Evolutionary conservation across 2,329 filamentous ascomycete species (phyloP).

Genomic region (Ophiocordyceps camponoti-saundersi): DNA sequence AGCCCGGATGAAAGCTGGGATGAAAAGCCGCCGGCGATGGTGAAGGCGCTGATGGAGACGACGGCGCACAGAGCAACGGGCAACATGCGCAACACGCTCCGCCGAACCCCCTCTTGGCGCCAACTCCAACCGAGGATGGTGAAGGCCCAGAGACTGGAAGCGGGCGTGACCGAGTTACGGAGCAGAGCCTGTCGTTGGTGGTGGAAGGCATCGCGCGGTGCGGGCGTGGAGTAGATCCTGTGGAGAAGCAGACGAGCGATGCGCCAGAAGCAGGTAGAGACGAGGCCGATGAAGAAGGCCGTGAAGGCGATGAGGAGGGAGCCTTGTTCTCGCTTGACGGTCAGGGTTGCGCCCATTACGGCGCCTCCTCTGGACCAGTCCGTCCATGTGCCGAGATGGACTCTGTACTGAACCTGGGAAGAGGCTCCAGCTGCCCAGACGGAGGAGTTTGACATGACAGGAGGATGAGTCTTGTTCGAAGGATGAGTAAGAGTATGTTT

Average conservation of each 20-base stretch:
- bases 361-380: neutral
- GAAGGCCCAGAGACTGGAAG: neutral
- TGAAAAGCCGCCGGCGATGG: neutral
- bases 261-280: neutral
- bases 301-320: neutral
- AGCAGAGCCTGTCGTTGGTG: neutral
- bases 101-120: neutral
- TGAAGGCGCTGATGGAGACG: neutral
- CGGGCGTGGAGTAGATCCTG: neutral
- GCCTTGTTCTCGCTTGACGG: neutral
- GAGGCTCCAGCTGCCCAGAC: neutral
- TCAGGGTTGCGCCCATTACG: neutral
- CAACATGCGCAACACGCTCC: neutral
- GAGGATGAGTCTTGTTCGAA: too few species aligned
- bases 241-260: neutral
- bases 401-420: neutral
- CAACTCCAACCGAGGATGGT: neutral
- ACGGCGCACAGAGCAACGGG: neutral
- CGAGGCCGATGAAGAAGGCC: neutral
- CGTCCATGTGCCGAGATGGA: constrained; percentile 5
- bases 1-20: neutral
- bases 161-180: neutral
- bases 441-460: neutral
- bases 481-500: neutral
- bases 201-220: neutral